Conservation (phyloP, 148 eudicot genomes). For the Polygonum maritimum region DNA sequence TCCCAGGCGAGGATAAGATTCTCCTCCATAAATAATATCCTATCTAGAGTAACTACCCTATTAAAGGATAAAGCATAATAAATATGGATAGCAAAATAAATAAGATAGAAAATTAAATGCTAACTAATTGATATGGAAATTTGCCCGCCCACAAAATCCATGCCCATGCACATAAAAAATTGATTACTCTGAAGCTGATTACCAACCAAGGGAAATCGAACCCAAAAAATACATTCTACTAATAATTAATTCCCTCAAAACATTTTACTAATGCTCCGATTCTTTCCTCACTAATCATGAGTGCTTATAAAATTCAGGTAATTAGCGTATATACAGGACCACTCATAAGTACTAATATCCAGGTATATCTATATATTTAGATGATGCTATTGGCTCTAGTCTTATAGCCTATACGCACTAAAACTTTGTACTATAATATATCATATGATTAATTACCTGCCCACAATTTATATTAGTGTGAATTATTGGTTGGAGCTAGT, state of each 20-base stretch:
- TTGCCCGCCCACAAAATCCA: too few relatives aligned
- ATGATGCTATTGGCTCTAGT: neutral
- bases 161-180: neutral
- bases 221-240: neutral
- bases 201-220: neutral
- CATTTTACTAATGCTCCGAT: too few relatives aligned
- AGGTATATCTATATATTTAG: neutral
- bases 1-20: too few relatives aligned
- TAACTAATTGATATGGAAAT: too few relatives aligned
- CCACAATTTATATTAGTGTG: too few relatives aligned
- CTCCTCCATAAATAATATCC: too few relatives aligned
- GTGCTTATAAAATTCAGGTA: neutral
- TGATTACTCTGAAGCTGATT: neutral
- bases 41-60: too few relatives aligned
- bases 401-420: neutral
- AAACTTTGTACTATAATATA: neutral
- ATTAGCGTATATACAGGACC: neutral
- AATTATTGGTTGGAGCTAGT: too few relatives aligned
- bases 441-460: neutral
- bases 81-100: too few relatives aligned
- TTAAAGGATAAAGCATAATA: too few relatives aligned
- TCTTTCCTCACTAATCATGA: neutral
- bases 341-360: neutral
- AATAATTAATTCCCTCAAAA: neutral
- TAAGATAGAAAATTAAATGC: too few relatives aligned